Evolutionary conservation across 768 basidiomycete genomes (phyloP), one percentile per base, ranked within the genome.

Genomic region (Phanerodontia chrysosporium): DNA sequence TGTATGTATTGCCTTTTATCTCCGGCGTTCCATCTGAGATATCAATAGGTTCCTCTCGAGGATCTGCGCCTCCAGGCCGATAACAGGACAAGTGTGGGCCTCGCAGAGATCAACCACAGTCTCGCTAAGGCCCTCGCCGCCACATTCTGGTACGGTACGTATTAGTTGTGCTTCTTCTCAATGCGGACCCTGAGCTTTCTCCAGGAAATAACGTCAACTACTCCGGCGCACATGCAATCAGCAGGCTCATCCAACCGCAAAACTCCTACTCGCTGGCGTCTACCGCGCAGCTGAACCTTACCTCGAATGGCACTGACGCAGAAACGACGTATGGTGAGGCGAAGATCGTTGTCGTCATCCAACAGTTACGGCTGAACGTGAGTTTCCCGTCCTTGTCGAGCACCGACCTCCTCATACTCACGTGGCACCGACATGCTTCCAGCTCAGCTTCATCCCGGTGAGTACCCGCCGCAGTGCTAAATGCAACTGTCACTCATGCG

Each of bases 71-170:
- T 39, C 27, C 3, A 16, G 12, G 10, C 12, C 8, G 12, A 27
- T 13, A 42, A 18, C 16, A 6, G 27, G 16, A 12, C 39, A 18
- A 42, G 35, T 44, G 22, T 56, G 28, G 21, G n/a, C 2, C 55
- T 56, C 18, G 42, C 42, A 4, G 55, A 56, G 28, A 14, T 56
- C 3, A 29, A 56, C 27, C 16, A 45, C 24, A 56, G 55, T 29
- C 18, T 56, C 6, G 55, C 39, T 2, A 45, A 21, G 45, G 55
- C 55, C 24, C 21, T 56, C 2, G 55, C 55, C 10, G 55, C 55
- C 6, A 46, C 44, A 16, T 27, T n/a, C 21, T 56, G 55, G 55
- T 56, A 56, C 25, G 45, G 55, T 56, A 18, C 16, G 39, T 42
- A 18, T 10, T 42, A 8, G 8, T 18, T 7, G 39, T 12, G 8